Evolutionary conservation across 225 moss, liverwort and hornwort species (phyloP), one percentile per base, ranked within the genome.

Genomic region (Physcomitrium patens): DNA sequence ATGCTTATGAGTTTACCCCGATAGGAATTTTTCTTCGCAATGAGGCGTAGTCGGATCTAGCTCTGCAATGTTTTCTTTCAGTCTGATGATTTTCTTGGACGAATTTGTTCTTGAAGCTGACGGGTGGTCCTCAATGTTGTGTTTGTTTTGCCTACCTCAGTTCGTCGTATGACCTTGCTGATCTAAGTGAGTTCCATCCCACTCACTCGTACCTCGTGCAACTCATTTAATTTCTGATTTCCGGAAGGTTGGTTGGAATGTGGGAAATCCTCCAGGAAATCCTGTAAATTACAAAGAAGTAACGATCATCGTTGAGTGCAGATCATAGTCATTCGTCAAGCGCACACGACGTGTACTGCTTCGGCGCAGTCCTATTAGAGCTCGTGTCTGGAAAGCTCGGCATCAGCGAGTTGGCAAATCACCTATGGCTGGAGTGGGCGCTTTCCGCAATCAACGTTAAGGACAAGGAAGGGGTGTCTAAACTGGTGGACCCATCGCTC

Each of bases 361-460:
- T 97, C 47, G 96, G 96, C 26, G 94, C 94, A 86, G 89, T 97
- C 2, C 82, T 97, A 4, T 37, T 97, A 16, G 96, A 97, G 81
- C 96, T 97, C 10, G 92, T 94, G 0, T 97, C 96, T 19, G 96
- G 96, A 27, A 97, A 92, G 60, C 82, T 97, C n/a, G 96, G 94
- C 57, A 94, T 97, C 62, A 97, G 96, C 76, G 92, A 92, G 50
- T 83, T 91, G 18, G 85, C 84, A 13, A 94, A 97, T 74, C 88
- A 92, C 69, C 80, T 88, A n/a, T 97, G 96, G 94, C 86, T 97
- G 13, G 96, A 97, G 55, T 94, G 94, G 96, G 96, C 96, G 15
- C 81, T 97, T 27, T 92, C 94, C 12, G 80, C 91, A 16, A 97
- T 97, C 62, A 94, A 97, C 59, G 86, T 90, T 9, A 92, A 97